A percentile compares a stretch with the other conserved stretches of the same genome.
Conservation (phyloP, 306 rosid genomes). For the Cicer judaicum region DNA sequence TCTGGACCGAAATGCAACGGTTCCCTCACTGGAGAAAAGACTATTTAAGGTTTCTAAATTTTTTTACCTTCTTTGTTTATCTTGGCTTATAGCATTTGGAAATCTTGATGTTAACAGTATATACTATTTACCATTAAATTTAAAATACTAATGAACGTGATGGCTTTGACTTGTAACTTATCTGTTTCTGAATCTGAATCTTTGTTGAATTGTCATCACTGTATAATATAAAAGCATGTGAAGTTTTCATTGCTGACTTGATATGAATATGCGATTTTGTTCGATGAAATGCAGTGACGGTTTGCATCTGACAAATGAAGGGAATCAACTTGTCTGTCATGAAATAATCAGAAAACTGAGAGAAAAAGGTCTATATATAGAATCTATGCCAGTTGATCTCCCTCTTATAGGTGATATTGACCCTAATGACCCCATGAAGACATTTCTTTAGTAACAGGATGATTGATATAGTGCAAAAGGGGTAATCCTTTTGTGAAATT, state of each 20-base stretch:
- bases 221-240: neutral
- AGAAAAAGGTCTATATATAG: constrained; percentile 59
- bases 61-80: neutral
- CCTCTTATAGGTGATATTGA: constrained; percentile 72
- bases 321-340: constrained; percentile 72
- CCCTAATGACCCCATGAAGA: constrained; percentile 65
- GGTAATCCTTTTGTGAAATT: constrained; percentile 7
- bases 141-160: constrained; percentile 16
- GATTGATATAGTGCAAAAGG: neutral
- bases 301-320: constrained; percentile 69
- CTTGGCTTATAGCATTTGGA: neutral
- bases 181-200: neutral
- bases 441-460: constrained; percentile 50
- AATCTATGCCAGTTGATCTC: constrained; percentile 62
- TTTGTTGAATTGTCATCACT: neutral
- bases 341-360: constrained; percentile 67
- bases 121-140: neutral
- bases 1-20: constrained; percentile 84
- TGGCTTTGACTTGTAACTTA: neutral
- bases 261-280: constrained; percentile 24
- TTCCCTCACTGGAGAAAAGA: constrained; percentile 61
- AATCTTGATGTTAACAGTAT: neutral
- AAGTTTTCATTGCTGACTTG: constrained; percentile 6
- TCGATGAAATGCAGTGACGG: constrained; percentile 70
- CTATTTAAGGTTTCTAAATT: constrained; percentile 55